Evolutionary conservation across 139 green algal genomes (phyloP).

Genomic region (Cymbomonas tetramitiformis): DNA sequence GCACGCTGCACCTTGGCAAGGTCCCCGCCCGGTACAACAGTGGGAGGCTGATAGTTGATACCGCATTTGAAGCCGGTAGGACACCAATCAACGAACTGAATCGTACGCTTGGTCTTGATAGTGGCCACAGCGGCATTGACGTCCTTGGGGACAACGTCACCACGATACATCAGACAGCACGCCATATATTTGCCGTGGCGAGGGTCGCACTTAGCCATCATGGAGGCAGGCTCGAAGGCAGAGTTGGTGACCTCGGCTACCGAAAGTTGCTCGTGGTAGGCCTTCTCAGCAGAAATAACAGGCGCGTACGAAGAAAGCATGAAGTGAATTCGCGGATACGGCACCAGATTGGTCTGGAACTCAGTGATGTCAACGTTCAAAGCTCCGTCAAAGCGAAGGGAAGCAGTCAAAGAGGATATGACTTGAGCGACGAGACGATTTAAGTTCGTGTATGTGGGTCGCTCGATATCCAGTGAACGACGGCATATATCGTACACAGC

Average conservation of each 20-base stretch:
- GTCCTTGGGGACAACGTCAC: constrained; percentile 97
- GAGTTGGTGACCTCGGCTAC: constrained; percentile 93
- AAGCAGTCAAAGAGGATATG: constrained; percentile 88
- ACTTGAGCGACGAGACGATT: constrained; percentile 81
- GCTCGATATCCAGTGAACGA: constrained; percentile 85
- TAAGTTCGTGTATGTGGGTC: constrained; percentile 92
- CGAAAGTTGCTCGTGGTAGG: constrained; percentile 94
- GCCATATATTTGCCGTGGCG: constrained; percentile 92
- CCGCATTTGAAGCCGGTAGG: constrained; percentile 98
- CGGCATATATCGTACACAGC: constrained; percentile 95
- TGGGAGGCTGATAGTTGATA: constrained; percentile 99
- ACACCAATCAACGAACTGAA: constrained; percentile 97
- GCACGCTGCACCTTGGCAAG: constrained; percentile 97
- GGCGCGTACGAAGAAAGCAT: constrained; percentile 93
- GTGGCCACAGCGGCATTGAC: constrained; percentile 86
- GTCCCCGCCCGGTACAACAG: constrained; percentile 87
- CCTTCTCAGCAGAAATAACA: constrained; percentile 97
- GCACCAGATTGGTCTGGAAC: constrained; percentile 98
- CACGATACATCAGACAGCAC: constrained; percentile 97
- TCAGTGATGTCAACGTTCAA: constrained; percentile 94
- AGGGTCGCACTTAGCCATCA: constrained; percentile 97
- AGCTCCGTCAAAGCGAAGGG: constrained; percentile 83
- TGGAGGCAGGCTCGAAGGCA: constrained; percentile 45
- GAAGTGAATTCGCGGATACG: constrained; percentile 97
- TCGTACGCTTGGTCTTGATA: constrained; percentile 98